Percentiles rank a stretch among this genome's conserved stretches.
These are phyloP conservation scores for Irpex lacteus DNA, from an alignment of 1,284 basidiomycete species.

Conservation along the genomic window DNA sequence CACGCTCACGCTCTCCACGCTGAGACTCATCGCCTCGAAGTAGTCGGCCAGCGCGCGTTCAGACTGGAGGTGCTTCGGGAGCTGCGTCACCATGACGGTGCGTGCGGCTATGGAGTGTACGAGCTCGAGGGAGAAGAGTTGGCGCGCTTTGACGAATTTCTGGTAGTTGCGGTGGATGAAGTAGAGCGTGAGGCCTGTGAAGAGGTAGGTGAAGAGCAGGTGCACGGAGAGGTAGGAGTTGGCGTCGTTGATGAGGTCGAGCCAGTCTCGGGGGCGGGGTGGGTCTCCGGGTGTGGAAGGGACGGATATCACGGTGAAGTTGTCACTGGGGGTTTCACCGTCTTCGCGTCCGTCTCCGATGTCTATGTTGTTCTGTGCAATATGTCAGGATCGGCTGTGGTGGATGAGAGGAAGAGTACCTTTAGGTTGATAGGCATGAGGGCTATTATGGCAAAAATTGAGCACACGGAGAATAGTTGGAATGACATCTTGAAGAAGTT, in stretches of 20 bases:
- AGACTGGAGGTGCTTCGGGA: constrained; percentile 81
- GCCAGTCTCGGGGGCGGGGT: constrained; percentile 58
- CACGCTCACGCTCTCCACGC: constrained; percentile 88
- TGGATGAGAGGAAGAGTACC: constrained; percentile 40
- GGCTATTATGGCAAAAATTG: constrained; percentile 73
- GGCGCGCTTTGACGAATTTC: constrained; percentile 87
- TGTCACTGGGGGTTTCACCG: constrained; percentile 39
- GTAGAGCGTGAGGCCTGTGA: constrained; percentile 82
- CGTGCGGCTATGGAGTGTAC: constrained; percentile 93
- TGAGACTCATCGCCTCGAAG: constrained; percentile 82
- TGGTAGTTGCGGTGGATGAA: constrained; percentile 89
- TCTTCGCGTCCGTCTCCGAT: constrained; percentile 59
- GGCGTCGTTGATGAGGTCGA: constrained; percentile 83
- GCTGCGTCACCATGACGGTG: constrained; percentile 84
- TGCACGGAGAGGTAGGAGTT: constrained; percentile 86
- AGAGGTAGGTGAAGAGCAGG: constrained; percentile 90
- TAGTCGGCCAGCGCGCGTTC: constrained; percentile 90
- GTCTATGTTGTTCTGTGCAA: constrained; percentile 64
- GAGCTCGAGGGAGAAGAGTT: constrained; percentile 90
- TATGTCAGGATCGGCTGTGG: neutral
- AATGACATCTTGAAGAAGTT: constrained; percentile 97
- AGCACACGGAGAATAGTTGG: constrained; percentile 85
- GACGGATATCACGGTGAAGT: constrained; percentile 5
- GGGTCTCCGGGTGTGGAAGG: constrained; percentile 13
- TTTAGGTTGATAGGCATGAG: constrained; percentile 91